These are phyloP conservation scores for Trichophyton rubrum DNA, from an alignment of 2,329 filamentous ascomycete genomes.

Conservation along the genomic window DNA sequence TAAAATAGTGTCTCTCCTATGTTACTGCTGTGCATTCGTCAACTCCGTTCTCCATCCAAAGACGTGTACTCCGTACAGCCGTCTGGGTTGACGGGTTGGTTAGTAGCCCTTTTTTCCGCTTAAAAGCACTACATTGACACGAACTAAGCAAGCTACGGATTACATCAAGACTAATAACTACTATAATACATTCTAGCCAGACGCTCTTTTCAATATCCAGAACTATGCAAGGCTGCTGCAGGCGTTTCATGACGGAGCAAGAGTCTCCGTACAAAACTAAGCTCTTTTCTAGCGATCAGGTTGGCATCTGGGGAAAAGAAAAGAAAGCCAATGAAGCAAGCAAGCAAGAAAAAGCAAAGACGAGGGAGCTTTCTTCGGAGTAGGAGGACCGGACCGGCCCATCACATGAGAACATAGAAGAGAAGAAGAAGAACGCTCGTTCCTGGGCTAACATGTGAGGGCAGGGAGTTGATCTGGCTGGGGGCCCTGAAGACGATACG, in stretches of 20 bases:
- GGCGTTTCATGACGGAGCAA: not conserved
- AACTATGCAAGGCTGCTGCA: not conserved
- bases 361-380: not conserved
- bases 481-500: not conserved
- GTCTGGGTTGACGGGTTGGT: not conserved
- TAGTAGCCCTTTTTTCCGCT: not conserved
- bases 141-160: no score
- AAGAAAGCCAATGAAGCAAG: not conserved
- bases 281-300: not conserved
- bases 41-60: not conserved
- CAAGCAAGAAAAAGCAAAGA: not conserved
- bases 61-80: no score
- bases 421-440: not conserved
- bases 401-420: not conserved
- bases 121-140: no score
- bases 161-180: no score
- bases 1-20: not conserved
- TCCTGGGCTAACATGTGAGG: not conserved
- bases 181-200: not conserved
- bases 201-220: not conserved
- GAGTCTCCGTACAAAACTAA: not conserved
- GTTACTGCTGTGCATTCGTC: not conserved
- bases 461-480: not conserved
- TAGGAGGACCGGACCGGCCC: not conserved
- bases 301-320: not conserved